These are phyloP conservation scores for Xylariaceae sp. DNA, from an alignment of 2,329 filamentous ascomycete genomes.

Conservation along the genomic window DNA sequence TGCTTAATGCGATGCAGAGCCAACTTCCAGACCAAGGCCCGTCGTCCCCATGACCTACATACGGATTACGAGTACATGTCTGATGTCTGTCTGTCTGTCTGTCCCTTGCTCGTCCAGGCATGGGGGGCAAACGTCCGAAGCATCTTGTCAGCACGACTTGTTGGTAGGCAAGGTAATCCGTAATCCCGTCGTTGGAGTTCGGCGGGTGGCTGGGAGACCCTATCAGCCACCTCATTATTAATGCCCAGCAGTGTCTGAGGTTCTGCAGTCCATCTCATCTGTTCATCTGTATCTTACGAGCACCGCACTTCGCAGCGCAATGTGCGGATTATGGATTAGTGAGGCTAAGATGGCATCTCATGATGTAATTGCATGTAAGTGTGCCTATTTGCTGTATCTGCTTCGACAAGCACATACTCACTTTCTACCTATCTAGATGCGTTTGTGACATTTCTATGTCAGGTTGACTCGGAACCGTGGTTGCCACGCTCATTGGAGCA, in stretches of 20 bases:
- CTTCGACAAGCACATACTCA: background rate
- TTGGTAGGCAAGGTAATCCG: background rate
- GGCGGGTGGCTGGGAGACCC: constrained; percentile 17
- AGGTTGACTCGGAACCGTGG: background rate
- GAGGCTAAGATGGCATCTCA: background rate
- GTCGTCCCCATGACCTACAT: constrained; percentile 15
- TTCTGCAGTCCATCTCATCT: background rate
- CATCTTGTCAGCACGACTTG: constrained; percentile 18
- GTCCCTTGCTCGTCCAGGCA: constrained; percentile 1
- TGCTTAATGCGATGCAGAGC: constrained; percentile 10
- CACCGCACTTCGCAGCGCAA: too few relatives aligned
- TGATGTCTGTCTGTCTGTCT: constrained; percentile 7
- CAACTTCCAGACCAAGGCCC: constrained; percentile 15
- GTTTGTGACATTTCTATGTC: background rate
- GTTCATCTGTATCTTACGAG: too few relatives aligned
- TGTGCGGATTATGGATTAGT: background rate
- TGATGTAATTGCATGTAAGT: background rate
- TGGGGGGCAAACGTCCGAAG: constrained; percentile 5
- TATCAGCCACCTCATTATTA: constrained; percentile 16
- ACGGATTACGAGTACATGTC: too few relatives aligned
- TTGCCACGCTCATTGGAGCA: background rate
- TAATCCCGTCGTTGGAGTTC: background rate
- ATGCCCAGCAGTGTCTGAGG: background rate
- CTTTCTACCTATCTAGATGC: background rate
- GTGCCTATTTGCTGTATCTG: background rate